Base-by-base conservation (phyloP, 2,329 filamentous ascomycete genomes). In the Monilinia vaccinii-corymbosi region DNA sequence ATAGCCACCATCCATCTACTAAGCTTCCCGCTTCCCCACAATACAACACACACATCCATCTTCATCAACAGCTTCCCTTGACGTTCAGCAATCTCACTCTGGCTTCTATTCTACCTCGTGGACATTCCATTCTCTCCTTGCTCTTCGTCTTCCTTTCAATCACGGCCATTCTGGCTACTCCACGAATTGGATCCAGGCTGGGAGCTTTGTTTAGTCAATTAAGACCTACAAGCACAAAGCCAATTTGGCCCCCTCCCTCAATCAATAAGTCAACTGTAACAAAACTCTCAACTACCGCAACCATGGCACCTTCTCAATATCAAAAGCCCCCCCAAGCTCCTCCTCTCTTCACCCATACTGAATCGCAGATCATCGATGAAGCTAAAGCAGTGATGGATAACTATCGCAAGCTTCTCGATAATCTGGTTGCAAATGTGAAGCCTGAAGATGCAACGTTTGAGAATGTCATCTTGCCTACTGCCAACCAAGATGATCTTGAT, bases 301-400 rank as follows among this genome's bases (percentile, higher is more conserved):
- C 74, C 71, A 89, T 89, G 86, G 83, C 82, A 65, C 79, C 83
- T 62, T 74, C 80, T 65, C 82, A 84, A 74, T 90, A 88, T 75
- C 81, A 80, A 73, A 87, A 80, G 71, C 89, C 89, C 64, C 89
- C 89, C 3, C 89, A 93, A 77, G 79, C 85, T 45, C 89, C 89
- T 60, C 88, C 89, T 58, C 80, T 85, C 71, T 94, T 93, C 75
- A 89, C 81, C 3, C 86, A 86, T 66, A 91, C 88, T 50, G 82
- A 86, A 64, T 80, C 86, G 62, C 83, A 81, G 66, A 81, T 94
- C 65, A 74, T 89, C 46, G 77, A 79, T 62, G 85, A 88, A 67
- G 85, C 88, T 52, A 83, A 89, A 75, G 76, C 76, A 59, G 74
- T 89, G 57, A 87, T 88, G 68, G 81, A 84, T 49, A 74, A 74